These are phyloP conservation scores for Coniochaeta hoffmannii DNA, from an alignment of 2,329 filamentous ascomycete species.

Conservation along the genomic window DNA sequence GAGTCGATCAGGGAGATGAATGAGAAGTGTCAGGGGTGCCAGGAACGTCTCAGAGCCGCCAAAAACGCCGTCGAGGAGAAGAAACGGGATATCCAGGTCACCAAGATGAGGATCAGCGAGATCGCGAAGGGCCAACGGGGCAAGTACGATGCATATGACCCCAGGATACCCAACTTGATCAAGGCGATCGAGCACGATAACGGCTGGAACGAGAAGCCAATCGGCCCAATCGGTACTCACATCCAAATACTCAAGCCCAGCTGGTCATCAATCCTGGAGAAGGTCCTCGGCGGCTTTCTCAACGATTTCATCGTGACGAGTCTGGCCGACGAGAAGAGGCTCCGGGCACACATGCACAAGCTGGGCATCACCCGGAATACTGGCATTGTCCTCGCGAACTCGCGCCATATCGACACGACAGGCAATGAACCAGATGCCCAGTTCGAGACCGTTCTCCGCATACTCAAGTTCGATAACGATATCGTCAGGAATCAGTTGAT, in stretches of 20 bases:
- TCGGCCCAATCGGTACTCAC: constrained; percentile 77
- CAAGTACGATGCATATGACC: constrained; percentile 57
- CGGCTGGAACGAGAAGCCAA: constrained; percentile 62
- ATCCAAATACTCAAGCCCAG: constrained; percentile 69
- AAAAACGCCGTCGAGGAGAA: constrained; percentile 33
- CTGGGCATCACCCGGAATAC: constrained; percentile 33
- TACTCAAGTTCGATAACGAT: constrained; percentile 75
- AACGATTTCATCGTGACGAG: constrained; percentile 76
- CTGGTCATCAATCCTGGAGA: constrained; percentile 81
- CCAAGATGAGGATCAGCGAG: constrained; percentile 40
- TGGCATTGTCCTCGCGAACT: constrained; percentile 55
- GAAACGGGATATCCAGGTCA: constrained; percentile 43
- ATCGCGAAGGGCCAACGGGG: constrained; percentile 52
- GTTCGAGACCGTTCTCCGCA: constrained; percentile 72
- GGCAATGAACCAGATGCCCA: constrained; percentile 65
- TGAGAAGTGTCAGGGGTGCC: not conserved
- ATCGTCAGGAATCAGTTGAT: constrained; percentile 74
- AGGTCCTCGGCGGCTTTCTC: constrained; percentile 59
- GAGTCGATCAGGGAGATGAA: constrained; percentile 23
- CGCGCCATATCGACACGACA: constrained; percentile 46
- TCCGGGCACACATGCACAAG: constrained; percentile 58
- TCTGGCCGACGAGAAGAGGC: constrained; percentile 64
- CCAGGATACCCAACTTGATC: constrained; percentile 55
- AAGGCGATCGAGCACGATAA: constrained; percentile 60
- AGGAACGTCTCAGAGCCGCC: not conserved